Evolutionary conservation across 225 moss, liverwort and hornwort genomes (phyloP).

Genomic region (Pseudisothecium myosuroides): DNA sequence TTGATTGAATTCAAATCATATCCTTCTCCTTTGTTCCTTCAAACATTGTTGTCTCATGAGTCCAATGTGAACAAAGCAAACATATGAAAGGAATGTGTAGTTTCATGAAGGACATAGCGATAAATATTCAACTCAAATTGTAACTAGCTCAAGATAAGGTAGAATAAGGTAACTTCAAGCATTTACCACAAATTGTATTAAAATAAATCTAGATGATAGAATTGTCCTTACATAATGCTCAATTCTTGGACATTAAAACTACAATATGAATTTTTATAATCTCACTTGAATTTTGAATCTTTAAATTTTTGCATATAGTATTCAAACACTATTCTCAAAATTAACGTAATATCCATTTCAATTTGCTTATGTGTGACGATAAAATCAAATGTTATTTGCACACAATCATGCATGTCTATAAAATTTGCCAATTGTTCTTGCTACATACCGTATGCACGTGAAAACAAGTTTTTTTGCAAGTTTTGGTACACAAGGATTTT

Average conservation of each 20-base stretch:
- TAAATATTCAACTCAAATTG: background rate
- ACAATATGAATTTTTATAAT: too few relatives aligned
- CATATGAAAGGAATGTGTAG: background rate
- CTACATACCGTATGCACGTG: fast-evolving
- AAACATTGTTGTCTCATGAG: fast-evolving
- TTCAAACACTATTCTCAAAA: too few relatives aligned
- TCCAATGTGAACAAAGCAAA: background rate
- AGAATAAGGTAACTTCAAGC: background rate
- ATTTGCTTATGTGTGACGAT: background rate
- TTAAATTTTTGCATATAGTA: too few relatives aligned
- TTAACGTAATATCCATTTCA: background rate
- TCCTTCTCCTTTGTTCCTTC: fast-evolving
- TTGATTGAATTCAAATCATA: background rate
- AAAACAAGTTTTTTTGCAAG: background rate
- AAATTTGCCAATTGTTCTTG: background rate
- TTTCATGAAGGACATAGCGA: background rate
- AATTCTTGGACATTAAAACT: background rate
- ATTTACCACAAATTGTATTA: fast-evolving
- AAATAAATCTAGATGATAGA: background rate
- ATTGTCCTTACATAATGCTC: background rate
- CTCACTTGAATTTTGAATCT: background rate
- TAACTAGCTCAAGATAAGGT: background rate
- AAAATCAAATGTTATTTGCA: background rate
- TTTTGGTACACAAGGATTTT: background rate
- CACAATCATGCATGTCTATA: background rate